These are phyloP conservation scores for Calonectria naviculata DNA, from an alignment of 2,329 filamentous ascomycete genomes.

Conservation along the genomic window DNA sequence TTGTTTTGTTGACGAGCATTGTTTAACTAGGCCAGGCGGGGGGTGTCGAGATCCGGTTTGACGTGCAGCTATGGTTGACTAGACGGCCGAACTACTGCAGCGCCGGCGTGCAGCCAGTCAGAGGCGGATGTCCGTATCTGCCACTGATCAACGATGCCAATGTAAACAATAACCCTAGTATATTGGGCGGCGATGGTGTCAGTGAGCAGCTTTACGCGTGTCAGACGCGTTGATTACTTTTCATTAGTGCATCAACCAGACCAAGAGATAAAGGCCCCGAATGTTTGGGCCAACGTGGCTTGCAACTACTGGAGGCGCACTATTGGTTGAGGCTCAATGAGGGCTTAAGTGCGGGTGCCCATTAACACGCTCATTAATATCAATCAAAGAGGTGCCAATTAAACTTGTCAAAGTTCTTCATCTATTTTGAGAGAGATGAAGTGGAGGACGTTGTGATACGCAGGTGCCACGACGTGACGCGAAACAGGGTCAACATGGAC, in stretches of 20 bases:
- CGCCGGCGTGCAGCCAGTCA: slow-evolving; percentile 8
- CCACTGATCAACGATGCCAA: slow-evolving; percentile 5
- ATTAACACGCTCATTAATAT: background rate
- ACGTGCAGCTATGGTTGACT: slow-evolving; percentile 5
- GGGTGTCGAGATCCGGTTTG: slow-evolving; percentile 10
- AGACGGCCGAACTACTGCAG: slow-evolving; percentile 11
- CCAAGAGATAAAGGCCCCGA: slow-evolving; percentile 22
- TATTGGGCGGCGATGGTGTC: background rate
- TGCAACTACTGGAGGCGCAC: slow-evolving; percentile 19
- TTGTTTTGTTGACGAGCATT: background rate
- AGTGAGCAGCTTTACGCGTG: slow-evolving; percentile 26
- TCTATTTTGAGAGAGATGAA: background rate
- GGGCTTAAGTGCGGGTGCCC: slow-evolving; percentile 11
- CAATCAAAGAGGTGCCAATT: background rate
- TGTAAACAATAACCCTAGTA: slow-evolving; percentile 15
- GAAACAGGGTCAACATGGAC: background rate
- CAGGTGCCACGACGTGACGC: slow-evolving; percentile 12
- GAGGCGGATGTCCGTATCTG: background rate
- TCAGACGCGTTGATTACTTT: slow-evolving; percentile 30
- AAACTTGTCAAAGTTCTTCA: slow-evolving; percentile 5
- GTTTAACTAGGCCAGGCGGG: background rate
- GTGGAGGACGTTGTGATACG: slow-evolving; percentile 4
- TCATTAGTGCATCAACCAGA: slow-evolving; percentile 5
- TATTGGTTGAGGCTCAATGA: slow-evolving; percentile 19
- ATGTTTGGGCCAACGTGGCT: slow-evolving; percentile 18